A percentile compares a stretch with the other conserved stretches of the same genome.
Evolutionary conservation across 495 filamentous ascomycete species (phyloP).

Genomic region (Hypoxylon trugodes): DNA sequence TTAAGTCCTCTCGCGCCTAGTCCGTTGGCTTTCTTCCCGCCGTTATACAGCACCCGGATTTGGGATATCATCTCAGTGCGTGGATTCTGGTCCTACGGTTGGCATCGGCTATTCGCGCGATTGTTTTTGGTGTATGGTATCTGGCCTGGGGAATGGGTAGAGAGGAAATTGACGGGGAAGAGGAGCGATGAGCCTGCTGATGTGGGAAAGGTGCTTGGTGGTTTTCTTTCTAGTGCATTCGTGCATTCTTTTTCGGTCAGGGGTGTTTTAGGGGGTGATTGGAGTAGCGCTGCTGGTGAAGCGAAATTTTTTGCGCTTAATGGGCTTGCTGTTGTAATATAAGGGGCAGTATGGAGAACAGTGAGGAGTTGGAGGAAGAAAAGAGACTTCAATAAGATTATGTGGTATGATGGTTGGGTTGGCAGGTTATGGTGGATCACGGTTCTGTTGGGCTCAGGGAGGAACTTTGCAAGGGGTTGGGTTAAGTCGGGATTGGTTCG

Average conservation of each 20-base stretch:
- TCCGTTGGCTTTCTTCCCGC: conserved; percentile 32
- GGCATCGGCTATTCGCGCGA: conserved; percentile 32
- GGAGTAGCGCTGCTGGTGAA: conserved; percentile 25
- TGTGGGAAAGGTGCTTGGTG: conserved; percentile 28
- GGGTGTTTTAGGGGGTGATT: conserved; percentile 24
- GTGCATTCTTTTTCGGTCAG: conserved; percentile 32
- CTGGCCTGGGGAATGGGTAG: conserved; percentile 35
- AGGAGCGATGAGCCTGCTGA: conserved; percentile 13
- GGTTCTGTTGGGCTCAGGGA: conserved; percentile 24
- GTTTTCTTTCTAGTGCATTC: conserved; percentile 30
- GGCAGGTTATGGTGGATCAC: conserved; percentile 26
- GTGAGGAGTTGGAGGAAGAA: conserved; percentile 17
- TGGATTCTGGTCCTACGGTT: conserved; percentile 32
- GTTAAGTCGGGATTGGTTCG: conserved; percentile 29
- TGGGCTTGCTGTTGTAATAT: conserved; percentile 27
- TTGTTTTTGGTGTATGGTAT: conserved; percentile 35
- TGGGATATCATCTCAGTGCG: conserved; percentile 26
- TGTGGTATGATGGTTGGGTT: conserved; percentile 33
- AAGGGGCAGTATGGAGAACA: conserved; percentile 9
- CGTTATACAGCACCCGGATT: conserved; percentile 24
- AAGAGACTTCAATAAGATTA: conserved; percentile 1
- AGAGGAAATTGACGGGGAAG: conserved; percentile 25
- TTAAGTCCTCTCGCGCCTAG: conserved; percentile 28
- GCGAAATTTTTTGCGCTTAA: conserved; percentile 34
- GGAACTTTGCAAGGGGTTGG: conserved; percentile 35